phyloP scores from a whole-genome alignment of 2,329 filamentous ascomycete genomes.

The Leptographium flavum region DNA sequence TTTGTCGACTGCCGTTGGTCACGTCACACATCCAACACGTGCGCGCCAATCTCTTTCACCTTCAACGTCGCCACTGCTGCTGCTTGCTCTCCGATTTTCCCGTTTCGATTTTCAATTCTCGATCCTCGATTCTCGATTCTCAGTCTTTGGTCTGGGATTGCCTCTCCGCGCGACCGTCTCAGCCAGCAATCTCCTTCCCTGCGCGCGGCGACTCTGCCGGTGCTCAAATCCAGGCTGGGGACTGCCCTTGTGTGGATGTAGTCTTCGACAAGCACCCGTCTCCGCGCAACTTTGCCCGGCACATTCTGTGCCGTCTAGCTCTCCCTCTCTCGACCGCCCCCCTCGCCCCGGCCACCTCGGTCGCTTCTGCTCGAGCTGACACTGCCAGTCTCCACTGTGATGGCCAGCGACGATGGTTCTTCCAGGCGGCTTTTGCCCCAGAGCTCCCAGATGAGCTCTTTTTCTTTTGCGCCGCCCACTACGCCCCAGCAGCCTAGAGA shows the following conservation, averaged over 20 bases:
- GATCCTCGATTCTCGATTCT: too few relatives aligned
- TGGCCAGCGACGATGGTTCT: slow-evolving; percentile 46
- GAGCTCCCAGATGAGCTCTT: slow-evolving; percentile 57
- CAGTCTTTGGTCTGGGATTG: too few relatives aligned
- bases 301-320: neutral
- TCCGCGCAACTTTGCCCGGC: slow-evolving; percentile 1
- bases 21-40: neutral
- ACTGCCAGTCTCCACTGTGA: slow-evolving; percentile 16
- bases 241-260: neutral
- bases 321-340: neutral
- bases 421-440: slow-evolving; percentile 51
- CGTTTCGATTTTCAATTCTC: neutral
- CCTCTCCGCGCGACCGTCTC: too few relatives aligned
- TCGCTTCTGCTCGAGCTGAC: neutral
- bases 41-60: neutral
- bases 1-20: neutral
- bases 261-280: neutral
- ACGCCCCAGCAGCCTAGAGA: slow-evolving; percentile 47
- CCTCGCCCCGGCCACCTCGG: neutral
- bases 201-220: neutral
- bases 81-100: neutral
- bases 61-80: neutral
- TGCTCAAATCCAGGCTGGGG: too few relatives aligned
- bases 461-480: slow-evolving; percentile 58
- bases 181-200: too few relatives aligned